Evolutionary conservation across 345 rosid species (phyloP), one percentile per base, ranked within the genome.

Genomic region (Luvunga scandens): DNA sequence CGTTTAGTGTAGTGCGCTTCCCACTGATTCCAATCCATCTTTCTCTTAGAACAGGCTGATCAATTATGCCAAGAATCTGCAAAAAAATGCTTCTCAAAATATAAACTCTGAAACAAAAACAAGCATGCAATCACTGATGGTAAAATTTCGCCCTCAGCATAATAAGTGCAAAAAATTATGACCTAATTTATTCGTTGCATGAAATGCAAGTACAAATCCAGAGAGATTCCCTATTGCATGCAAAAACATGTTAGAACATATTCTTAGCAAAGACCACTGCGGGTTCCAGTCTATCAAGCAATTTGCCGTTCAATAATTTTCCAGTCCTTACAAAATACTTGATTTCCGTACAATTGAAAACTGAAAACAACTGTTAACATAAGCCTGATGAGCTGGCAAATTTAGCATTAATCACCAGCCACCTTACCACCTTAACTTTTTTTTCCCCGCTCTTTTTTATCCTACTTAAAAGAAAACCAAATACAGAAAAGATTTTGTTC

Each of bases 11-110:
- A 78, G 97, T 96, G 79, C 70, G 82, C 91, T 88, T 92, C 81
- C 97, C 97, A 31, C 39, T 84, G 70, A 94, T 83, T 66, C 99
- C 99, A 61, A 94, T 82, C 99, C 98, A 96, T 85, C 99, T 87
- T 84, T 96, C 99, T 83, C 82, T 82, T 18, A 96, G 86, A 79
- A 94, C 76, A 64, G 99, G 99, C 82, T 96, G 99, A 84, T 94
- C 91, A 78, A 96, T 91, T 67, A 94, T 73, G 77, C 99, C 98
- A 74, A 96, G 93, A 85, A 96, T 90, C 99, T 94, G 84, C 71
- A 70, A 78, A 75, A 63, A 24, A 31, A 56, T n/a, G 75, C 64
- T 53, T 31, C 7, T 65, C 22, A 66, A 22, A 42, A 72, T 9
- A 33, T 10, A 25, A 71, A 10, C 9, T 65, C 8, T 21, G 5